Conservation (phyloP, 768 basidiomycete genomes). For the Agrocybe praecox region DNA sequence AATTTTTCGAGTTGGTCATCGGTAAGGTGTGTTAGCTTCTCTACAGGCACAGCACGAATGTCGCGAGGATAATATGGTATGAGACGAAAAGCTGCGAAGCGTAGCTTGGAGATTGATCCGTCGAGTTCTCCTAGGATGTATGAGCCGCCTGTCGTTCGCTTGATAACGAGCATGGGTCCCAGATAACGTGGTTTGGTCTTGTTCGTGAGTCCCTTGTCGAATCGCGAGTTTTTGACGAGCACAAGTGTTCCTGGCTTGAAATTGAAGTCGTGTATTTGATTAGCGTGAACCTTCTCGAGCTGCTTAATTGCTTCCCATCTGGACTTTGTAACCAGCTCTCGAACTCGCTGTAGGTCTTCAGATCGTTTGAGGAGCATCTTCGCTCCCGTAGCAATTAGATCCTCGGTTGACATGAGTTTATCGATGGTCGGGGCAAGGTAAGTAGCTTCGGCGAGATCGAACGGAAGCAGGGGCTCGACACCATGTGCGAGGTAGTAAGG, state of each 20-base stretch:
- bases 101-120: background rate
- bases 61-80: background rate
- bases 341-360: constrained; percentile 17
- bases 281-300: constrained; percentile 4
- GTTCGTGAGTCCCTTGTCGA: constrained; percentile 24
- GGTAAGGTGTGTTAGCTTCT: background rate
- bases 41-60: background rate
- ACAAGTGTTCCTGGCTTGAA: constrained; percentile 36
- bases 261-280: constrained; percentile 13
- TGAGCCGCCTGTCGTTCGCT: constrained; percentile 25
- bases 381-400: constrained; percentile 18
- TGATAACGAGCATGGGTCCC: constrained; percentile 37
- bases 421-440: constrained; percentile 21
- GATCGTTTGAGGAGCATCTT: constrained; percentile 20
- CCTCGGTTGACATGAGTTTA: constrained; percentile 9
- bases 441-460: constrained; percentile 27
- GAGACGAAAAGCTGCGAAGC: background rate
- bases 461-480: constrained; percentile 25
- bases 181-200: constrained; percentile 34
- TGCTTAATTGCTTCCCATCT: background rate
- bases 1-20: background rate
- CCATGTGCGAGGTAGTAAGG: constrained; percentile 30
- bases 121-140: constrained; percentile 22
- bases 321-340: background rate
- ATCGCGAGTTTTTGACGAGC: constrained; percentile 30